phyloP scores from a whole-genome alignment of 139 green algal species.

The Pycnococcus provasolii region DNA sequence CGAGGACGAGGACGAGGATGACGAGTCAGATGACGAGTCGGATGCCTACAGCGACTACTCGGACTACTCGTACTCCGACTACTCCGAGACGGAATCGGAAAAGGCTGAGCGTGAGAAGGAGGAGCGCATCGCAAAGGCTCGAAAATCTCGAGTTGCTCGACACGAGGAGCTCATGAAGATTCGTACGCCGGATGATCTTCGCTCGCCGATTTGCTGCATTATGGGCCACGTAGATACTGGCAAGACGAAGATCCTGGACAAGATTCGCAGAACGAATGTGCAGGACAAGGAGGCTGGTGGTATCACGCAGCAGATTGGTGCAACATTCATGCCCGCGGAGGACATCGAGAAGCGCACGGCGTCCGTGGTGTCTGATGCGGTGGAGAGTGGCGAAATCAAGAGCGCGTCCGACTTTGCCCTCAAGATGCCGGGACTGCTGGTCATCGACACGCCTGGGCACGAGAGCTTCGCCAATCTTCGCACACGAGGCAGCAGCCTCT shows the following conservation, averaged over 20 bases:
- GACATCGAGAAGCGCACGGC: constrained; percentile 70
- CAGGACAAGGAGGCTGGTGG: constrained; percentile 89
- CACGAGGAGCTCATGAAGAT: constrained; percentile 4
- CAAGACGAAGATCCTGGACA: constrained; percentile 99
- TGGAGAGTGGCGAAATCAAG: constrained; percentile 9
- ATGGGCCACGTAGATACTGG: constrained; percentile 97
- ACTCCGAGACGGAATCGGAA: constrained; percentile 9
- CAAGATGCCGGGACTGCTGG: constrained; percentile 65
- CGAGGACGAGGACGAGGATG: constrained; percentile 1
- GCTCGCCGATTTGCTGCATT: constrained; percentile 98
- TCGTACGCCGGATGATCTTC: constrained; percentile 54
- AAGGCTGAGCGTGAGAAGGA: constrained; percentile 22
- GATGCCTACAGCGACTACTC: neutral
- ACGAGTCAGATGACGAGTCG: neutral
- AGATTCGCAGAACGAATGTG: constrained; percentile 92
- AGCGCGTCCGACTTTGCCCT: neutral
- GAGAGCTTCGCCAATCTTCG: constrained; percentile 96
- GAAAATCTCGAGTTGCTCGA: neutral
- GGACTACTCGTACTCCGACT: constrained; percentile 9
- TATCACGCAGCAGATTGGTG: constrained; percentile 99
- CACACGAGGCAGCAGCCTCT: constrained; percentile 77
- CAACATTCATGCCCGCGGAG: constrained; percentile 85
- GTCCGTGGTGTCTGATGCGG: constrained; percentile 35
- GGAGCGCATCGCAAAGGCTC: constrained; percentile 9
- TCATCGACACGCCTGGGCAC: constrained; percentile 97